These are phyloP conservation scores for Fusarium napiforme DNA, from an alignment of 2,329 filamentous ascomycete genomes.

Conservation along the genomic window DNA sequence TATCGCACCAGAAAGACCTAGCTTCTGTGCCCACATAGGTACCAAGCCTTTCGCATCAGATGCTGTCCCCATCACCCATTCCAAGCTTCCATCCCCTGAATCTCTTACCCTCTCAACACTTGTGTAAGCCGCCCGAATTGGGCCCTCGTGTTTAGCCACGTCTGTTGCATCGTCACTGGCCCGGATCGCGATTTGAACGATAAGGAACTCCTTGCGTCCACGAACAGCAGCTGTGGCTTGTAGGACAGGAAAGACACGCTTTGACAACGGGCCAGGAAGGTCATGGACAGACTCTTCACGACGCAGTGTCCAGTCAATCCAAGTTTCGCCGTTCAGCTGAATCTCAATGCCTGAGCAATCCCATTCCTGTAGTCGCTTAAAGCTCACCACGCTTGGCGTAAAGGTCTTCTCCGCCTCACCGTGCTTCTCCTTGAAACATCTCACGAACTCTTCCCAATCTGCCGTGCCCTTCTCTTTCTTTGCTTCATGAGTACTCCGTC, in stretches of 20 bases:
- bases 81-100: constrained; percentile 58
- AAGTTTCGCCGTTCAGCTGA: constrained; percentile 52
- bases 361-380: constrained; percentile 56
- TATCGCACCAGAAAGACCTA: constrained; percentile 70
- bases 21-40: constrained; percentile 73
- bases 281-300: constrained; percentile 75
- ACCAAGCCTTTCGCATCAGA: constrained; percentile 75
- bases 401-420: constrained; percentile 55
- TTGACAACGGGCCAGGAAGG: constrained; percentile 68
- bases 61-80: constrained; percentile 83
- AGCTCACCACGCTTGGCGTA: constrained; percentile 52
- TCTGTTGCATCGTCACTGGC: constrained; percentile 49
- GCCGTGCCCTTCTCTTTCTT: constrained; percentile 63
- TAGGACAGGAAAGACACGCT: constrained; percentile 74
- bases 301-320: constrained; percentile 60
- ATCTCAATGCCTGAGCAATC: constrained; percentile 56
- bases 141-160: constrained; percentile 53
- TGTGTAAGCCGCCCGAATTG: constrained; percentile 70
- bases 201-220: constrained; percentile 61
- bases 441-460: constrained; percentile 71
- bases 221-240: constrained; percentile 64
- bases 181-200: constrained; percentile 66
- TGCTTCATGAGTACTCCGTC: constrained; percentile 71
- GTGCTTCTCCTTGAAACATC: constrained; percentile 64
- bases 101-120: constrained; percentile 71